These are phyloP conservation scores for Nosema muscidifuracis DNA, from an alignment of 371 early-diverging fungal species.

Conservation along the genomic window DNA sequence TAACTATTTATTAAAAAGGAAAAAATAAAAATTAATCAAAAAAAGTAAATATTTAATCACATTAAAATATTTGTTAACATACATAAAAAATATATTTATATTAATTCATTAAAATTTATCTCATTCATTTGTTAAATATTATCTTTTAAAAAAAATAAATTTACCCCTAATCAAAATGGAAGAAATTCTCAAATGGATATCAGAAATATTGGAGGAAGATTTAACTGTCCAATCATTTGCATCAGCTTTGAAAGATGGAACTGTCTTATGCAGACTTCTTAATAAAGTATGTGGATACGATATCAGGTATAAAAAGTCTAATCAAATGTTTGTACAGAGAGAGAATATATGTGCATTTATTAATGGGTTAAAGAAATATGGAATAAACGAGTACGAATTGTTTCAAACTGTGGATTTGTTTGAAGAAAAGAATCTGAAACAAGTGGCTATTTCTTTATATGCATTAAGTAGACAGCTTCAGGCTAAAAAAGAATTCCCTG, in stretches of 20 bases:
- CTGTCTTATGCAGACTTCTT: slow-evolving; percentile 71
- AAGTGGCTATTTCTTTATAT: slow-evolving; percentile 67
- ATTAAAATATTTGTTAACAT: no score
- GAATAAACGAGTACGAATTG: slow-evolving; percentile 71
- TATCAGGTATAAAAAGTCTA: slow-evolving; percentile 65
- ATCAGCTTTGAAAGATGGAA: slow-evolving; percentile 66
- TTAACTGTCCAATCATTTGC: slow-evolving; percentile 13
- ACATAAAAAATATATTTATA: no score
- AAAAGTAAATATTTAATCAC: no score
- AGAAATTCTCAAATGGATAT: slow-evolving; percentile 44
- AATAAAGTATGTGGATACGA: slow-evolving; percentile 65
- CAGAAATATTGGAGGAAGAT: slow-evolving; percentile 25
- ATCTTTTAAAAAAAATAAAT: no score
- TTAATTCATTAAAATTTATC: no score
- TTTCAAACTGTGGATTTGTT: slow-evolving; percentile 81
- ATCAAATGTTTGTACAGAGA: slow-evolving; percentile 74
- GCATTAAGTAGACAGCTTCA: slow-evolving; percentile 72
- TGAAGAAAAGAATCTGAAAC: slow-evolving; percentile 73
- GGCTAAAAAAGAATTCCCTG: slow-evolving; percentile 64
- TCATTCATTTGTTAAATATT: no score
- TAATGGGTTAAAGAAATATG: slow-evolving; percentile 66
- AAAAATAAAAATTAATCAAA: no score
- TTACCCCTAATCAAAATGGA: slow-evolving; percentile 8
- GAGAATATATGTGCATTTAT: slow-evolving; percentile 77
- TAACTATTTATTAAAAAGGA: no score